Conservation (phyloP, 2,329 filamentous ascomycete species). For the Beauveria australis region DNA sequence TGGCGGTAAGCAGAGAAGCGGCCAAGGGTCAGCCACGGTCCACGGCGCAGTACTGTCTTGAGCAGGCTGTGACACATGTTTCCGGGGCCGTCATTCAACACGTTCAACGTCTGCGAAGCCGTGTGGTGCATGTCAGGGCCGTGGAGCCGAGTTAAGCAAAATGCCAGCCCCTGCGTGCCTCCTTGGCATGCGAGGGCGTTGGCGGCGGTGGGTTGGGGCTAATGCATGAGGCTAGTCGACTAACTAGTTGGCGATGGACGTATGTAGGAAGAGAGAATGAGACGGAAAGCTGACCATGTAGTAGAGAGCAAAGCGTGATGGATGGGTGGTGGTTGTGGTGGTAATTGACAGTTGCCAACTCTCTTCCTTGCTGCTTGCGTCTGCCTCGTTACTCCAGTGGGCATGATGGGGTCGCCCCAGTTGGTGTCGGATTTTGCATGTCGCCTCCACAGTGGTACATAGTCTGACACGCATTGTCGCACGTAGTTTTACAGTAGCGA, state of each 20-base stretch:
- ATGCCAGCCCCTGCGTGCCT: neutral
- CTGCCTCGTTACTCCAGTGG: no score
- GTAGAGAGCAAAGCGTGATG: neutral
- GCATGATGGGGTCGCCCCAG: neutral
- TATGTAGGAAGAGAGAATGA: neutral
- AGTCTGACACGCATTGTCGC: slow-evolving; percentile 6
- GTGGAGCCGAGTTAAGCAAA: slow-evolving; percentile 1
- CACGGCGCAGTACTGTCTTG: neutral
- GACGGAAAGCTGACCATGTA: neutral
- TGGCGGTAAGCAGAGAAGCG: neutral
- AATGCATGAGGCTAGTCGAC: neutral
- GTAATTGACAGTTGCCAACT: neutral
- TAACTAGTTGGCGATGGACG: neutral
- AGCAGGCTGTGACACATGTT: slow-evolving; percentile 1
- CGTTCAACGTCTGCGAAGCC: slow-evolving; percentile 1
- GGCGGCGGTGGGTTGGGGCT: neutral
- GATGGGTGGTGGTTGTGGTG: neutral
- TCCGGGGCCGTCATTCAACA: slow-evolving; percentile 2
- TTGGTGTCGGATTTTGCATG: neutral
- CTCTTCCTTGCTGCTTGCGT: no score
- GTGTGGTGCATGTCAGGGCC: slow-evolving; percentile 5
- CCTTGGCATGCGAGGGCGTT: neutral
- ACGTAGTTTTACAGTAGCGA: neutral
- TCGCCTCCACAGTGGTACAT: neutral
- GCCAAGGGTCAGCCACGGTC: neutral